These are phyloP conservation scores for Heliocybe sulcata DNA, from an alignment of 1,284 basidiomycete species.

Conservation along the genomic window DNA sequence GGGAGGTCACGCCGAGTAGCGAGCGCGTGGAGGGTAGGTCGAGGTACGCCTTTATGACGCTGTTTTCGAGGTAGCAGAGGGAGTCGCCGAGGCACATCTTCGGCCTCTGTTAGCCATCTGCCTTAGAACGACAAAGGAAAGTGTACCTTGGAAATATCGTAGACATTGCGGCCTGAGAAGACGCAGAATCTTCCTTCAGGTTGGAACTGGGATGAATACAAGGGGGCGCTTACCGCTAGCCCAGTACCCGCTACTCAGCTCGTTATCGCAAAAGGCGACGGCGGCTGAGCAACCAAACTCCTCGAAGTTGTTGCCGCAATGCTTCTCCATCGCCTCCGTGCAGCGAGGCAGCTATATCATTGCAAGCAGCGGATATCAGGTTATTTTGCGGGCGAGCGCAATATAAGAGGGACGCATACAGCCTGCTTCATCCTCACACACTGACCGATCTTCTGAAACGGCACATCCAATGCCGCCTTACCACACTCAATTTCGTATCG, in stretches of 20 bases:
- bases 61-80: constrained; percentile 51
- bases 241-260: constrained; percentile 46
- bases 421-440: constrained; percentile 58
- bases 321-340: constrained; percentile 34
- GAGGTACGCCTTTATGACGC: constrained; percentile 44
- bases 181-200: not conserved
- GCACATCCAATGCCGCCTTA: constrained; percentile 41
- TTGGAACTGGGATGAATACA: not conserved
- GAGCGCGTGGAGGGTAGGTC: constrained; percentile 46
- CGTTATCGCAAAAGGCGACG: constrained; percentile 51
- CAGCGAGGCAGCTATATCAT: constrained; percentile 45
- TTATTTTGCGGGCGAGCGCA: not conserved
- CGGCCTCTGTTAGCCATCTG: not conserved
- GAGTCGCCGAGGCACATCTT: constrained; percentile 8
- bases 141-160: constrained; percentile 64
- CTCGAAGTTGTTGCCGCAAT: constrained; percentile 52
- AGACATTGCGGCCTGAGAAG: constrained; percentile 49
- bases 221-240: constrained; percentile 33
- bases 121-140: constrained; percentile 3
- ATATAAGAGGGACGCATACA: constrained; percentile 24
- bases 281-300: constrained; percentile 54
- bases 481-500: constrained; percentile 60
- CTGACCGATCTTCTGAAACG: constrained; percentile 47
- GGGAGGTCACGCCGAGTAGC: constrained; percentile 51
- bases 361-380: too few species aligned